Base-by-base conservation (phyloP, 1,139 yeast genomes). In the Saccharomycopsis crataegensis region DNA sequence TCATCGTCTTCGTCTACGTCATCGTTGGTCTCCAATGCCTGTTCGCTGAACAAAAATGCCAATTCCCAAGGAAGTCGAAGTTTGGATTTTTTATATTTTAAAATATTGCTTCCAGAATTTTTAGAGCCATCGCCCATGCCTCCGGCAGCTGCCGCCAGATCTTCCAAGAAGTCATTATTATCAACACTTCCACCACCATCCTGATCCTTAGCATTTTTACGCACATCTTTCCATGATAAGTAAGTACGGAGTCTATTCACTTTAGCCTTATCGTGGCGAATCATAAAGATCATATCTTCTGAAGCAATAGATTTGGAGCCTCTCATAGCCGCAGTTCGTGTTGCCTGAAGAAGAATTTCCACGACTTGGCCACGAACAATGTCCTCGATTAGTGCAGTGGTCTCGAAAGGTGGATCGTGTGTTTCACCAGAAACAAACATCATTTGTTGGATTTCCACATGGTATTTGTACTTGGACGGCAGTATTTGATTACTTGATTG, bases 341-440 rank as follows among this genome's bases (percentile, higher is more conserved):
- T 82, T 7, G 96, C 83, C 64, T 87, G 96, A 22, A 84, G 61
- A n/a, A 86, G 70, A 49, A 93, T 82, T 64, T 93, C 97, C 46
- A 91, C 84, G 42, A 94, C 99, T 68, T 93, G 99, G 1, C 95
- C 94, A 49, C 96, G 77, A 2, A 93, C 99, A 52, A 93, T 89
- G 65, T 93, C 99, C 66, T 93, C 99, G 46, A 93, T 89, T 54
- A 93, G 70, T 9, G 94, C 83, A 0, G 97, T 88, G 0, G 97
- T 89, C 61, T 88, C 96, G 8, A 85, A 76, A 0, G 97, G 96
- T 2, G 98, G 95, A 62, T 93, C 99, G 61, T 87, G 88, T 1
- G 94, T 82, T 68, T 93, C 98, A 1, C 99, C 99, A 57, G 86
- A 79, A 57, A 93, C 99, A 73, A 94, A 93, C 99, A 93, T 93